Evolutionary conservation across 805 yeast genomes (phyloP).

Genomic region (Candida argentea): DNA sequence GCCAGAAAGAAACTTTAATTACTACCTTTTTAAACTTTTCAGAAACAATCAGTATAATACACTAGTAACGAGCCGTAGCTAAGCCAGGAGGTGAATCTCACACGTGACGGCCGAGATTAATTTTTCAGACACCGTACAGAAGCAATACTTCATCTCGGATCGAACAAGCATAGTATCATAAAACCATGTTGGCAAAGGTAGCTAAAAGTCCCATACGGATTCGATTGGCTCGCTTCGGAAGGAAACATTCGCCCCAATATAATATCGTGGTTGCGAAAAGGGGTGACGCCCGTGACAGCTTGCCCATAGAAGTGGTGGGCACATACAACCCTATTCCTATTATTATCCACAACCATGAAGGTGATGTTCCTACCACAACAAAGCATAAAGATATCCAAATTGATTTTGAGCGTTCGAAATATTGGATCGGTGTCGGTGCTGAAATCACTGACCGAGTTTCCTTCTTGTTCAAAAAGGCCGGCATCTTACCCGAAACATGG

Average conservation of each 20-base stretch:
- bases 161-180: not conserved
- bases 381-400: slow-evolving; percentile 63
- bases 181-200: slow-evolving; percentile 1
- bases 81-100: too few species aligned
- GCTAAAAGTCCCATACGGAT: slow-evolving; percentile 72
- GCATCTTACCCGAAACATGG: slow-evolving; percentile 54
- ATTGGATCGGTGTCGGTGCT: slow-evolving; percentile 97
- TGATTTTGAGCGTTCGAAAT: slow-evolving; percentile 83
- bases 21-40: not conserved
- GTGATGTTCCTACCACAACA: slow-evolving; percentile 53
- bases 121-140: too few species aligned
- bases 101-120: too few species aligned
- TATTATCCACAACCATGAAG: too few species aligned
- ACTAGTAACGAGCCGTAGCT: too few species aligned
- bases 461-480: slow-evolving; percentile 67
- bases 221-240: slow-evolving; percentile 87
- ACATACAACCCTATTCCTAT: slow-evolving; percentile 84
- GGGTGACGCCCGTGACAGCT: slow-evolving; percentile 67
- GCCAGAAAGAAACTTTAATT: slow-evolving; percentile 48
- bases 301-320: slow-evolving; percentile 92
- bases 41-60: too few species aligned
- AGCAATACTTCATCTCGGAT: too few species aligned
- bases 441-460: slow-evolving; percentile 81
- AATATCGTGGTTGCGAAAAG: slow-evolving; percentile 84
- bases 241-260: slow-evolving; percentile 77